phyloP scores from a whole-genome alignment of 176 grass and related monocot genomes.

The Raddia guianensis region DNA sequence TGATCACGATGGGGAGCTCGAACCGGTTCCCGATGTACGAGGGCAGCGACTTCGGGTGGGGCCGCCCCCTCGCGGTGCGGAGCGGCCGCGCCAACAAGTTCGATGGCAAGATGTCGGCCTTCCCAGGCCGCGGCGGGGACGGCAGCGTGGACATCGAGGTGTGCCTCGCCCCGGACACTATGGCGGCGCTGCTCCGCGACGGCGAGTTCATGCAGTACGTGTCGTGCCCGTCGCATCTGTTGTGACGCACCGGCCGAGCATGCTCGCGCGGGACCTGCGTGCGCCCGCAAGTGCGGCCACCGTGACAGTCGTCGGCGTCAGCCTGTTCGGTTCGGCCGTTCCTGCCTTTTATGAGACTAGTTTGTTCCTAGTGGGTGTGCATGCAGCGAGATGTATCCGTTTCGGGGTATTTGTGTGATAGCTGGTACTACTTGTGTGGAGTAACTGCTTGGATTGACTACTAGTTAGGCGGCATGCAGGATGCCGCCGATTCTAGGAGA shows the following conservation, averaged over 20 bases:
- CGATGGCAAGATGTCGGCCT: constrained; percentile 96
- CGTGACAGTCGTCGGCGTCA: constrained; percentile 16
- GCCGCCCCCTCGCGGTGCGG: constrained; percentile 68
- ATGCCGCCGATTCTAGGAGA: neutral
- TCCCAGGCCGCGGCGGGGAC: constrained; percentile 61
- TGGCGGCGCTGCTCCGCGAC: constrained; percentile 87
- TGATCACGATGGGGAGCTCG: constrained; percentile 94
- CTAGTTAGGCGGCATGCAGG: neutral
- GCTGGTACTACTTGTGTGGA: neutral
- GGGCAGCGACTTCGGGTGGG: constrained; percentile 96
- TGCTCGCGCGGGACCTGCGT: neutral
- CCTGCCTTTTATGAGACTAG: neutral
- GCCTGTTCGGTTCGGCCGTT: constrained; percentile 22
- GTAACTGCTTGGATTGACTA: constrained; percentile 19
- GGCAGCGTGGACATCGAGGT: constrained; percentile 93
- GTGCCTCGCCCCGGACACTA: constrained; percentile 87
- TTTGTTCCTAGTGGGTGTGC: constrained; percentile 2
- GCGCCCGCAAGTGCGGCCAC: constrained; percentile 18
- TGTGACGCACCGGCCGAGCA: constrained; percentile 12
- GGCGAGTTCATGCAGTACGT: constrained; percentile 92
- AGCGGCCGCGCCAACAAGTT: constrained; percentile 95
- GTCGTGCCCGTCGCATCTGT: constrained; percentile 48
- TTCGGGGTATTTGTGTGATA: neutral
- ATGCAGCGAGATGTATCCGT: constrained; percentile 19
- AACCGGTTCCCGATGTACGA: constrained; percentile 97